Base-by-base conservation (phyloP, 345 rosid species). In the Lumnitzera littorea region DNA sequence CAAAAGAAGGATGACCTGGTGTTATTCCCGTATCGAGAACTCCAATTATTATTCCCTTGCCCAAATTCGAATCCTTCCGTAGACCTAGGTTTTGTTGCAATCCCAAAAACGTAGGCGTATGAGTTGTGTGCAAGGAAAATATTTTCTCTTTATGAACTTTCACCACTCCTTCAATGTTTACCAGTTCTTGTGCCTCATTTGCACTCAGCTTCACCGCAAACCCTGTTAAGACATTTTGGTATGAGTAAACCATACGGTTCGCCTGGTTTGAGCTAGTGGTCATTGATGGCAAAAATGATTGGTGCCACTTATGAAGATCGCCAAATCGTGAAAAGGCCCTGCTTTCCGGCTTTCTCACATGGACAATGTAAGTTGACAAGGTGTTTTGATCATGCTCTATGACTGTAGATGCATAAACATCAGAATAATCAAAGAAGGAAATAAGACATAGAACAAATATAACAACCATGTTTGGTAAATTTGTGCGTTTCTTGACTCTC, bases 21-120 rank as follows among this genome's bases (percentile, higher is more conserved):
- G 67, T 66, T 2, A 76, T 57, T 20, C 84, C 76, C 2, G 80
- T 67, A 63, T 79, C 81, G 4, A 79, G 62, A 50, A 76, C 62
- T 15, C 80, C 78, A 41, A 73, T 55, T 53, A 79, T 76, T 31
- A 75, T 72, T 1, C 73, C 80, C 31, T 62, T 51, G 2, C 83
- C 83, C 11, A 51, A 68, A 41, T 16, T 62, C 15, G 67, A 58
- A 48, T 68, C 68, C 8, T 53, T 13, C 76, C 66, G 59, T 15
- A 73, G 53, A 15, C 74, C 74, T 10, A 43, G 52, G 4, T 36
- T 15, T 1, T 58, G 54, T 10, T 70, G 51, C 17, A 75, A 70
- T 69, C 76, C 74, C 48, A 72, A 48, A 67, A 79, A 76, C 46
- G 46, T 20, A 0, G 80, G 80, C 13, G 80, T 67, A 55, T 62